phyloP scores from a whole-genome alignment of 192 early-diverging fungal genomes.

The Umbelopsis isabellina region DNA sequence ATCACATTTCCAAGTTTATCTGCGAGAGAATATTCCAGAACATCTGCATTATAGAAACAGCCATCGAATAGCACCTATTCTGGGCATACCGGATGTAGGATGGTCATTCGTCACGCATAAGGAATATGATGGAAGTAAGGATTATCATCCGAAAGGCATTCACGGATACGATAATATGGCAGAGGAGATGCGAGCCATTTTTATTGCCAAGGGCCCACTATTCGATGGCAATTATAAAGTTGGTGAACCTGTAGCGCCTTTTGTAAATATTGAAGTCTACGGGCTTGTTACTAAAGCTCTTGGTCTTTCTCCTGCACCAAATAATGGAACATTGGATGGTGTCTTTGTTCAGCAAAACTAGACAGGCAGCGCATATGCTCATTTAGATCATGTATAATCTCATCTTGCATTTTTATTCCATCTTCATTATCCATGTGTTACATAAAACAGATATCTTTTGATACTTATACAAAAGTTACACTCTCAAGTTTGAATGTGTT shows the following conservation, averaged over 20 bases:
- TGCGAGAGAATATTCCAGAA: slow-evolving; percentile 70
- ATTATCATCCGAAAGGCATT: slow-evolving; percentile 53
- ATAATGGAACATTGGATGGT: slow-evolving; percentile 68
- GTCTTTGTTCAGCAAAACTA: not conserved
- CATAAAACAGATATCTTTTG: too few relatives aligned
- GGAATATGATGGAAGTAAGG: slow-evolving; percentile 36
- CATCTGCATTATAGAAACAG: slow-evolving; percentile 71
- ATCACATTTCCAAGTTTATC: slow-evolving; percentile 64
- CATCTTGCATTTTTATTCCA: too few relatives aligned
- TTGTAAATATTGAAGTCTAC: slow-evolving; percentile 79
- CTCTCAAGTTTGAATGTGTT: too few relatives aligned
- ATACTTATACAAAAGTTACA: too few relatives aligned
- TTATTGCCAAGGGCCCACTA: slow-evolving; percentile 75
- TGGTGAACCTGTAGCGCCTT: slow-evolving; percentile 48
- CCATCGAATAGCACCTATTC: slow-evolving; percentile 76
- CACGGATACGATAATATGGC: slow-evolving; percentile 87
- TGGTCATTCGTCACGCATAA: slow-evolving; percentile 56
- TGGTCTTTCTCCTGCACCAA: slow-evolving; percentile 60
- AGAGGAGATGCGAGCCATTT: slow-evolving; percentile 83
- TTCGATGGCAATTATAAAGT: slow-evolving; percentile 5
- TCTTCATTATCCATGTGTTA: too few relatives aligned
- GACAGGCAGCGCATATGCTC: too few relatives aligned
- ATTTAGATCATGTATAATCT: too few relatives aligned
- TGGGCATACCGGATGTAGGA: slow-evolving; percentile 68
- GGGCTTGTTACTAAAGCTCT: slow-evolving; percentile 62